phyloP scores from a whole-genome alignment of 345 rosid genomes.

The Eucalyptus erythrocorys region DNA sequence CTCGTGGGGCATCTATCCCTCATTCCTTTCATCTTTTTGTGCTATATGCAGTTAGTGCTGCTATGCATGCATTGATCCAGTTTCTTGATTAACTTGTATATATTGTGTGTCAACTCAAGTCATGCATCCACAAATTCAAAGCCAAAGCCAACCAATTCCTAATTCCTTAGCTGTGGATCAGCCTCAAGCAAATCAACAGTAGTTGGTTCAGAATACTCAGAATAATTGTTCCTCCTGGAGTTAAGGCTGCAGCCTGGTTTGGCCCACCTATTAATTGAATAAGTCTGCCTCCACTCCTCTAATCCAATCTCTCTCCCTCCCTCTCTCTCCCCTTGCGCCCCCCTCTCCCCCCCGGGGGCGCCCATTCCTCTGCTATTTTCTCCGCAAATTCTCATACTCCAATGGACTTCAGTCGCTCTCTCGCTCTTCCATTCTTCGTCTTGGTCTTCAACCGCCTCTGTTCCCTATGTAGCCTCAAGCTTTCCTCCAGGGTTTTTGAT shows the following conservation, averaged over 20 bases:
- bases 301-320: too few relatives aligned
- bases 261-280: background rate
- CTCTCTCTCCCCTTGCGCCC: too few relatives aligned
- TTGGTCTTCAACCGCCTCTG: too few relatives aligned
- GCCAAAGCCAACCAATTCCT: constrained; percentile 50
- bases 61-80: background rate
- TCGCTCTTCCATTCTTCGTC: too few relatives aligned
- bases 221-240: constrained; percentile 18
- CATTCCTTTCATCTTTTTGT: background rate
- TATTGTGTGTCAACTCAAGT: constrained; percentile 8
- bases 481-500: too few relatives aligned
- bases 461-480: too few relatives aligned
- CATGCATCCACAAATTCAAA: constrained; percentile 36
- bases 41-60: background rate
- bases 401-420: too few relatives aligned
- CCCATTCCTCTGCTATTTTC: too few relatives aligned
- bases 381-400: too few relatives aligned
- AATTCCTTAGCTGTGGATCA: constrained; percentile 42
- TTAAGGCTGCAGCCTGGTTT: constrained; percentile 22
- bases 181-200: constrained; percentile 51
- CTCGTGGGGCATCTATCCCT: background rate
- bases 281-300: too few relatives aligned
- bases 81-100: background rate
- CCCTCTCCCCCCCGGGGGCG: too few relatives aligned
- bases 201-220: constrained; percentile 54